Base-by-base conservation (phyloP, 2,329 filamentous ascomycete species). In the Leptodontidium sp. region DNA sequence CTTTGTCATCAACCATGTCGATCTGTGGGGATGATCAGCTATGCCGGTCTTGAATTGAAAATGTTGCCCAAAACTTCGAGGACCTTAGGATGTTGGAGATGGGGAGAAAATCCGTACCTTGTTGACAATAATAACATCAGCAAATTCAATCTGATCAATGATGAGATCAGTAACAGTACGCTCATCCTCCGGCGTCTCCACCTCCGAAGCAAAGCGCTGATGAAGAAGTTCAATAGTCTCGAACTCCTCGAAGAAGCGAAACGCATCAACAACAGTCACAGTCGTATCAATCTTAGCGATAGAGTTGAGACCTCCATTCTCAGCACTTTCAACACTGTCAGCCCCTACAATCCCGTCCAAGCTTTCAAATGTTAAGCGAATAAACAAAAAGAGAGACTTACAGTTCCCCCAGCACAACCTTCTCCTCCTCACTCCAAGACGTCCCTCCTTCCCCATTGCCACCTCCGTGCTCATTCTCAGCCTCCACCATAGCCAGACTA, bases 101-200 rank as follows among this genome's bases (percentile, higher is more conserved):
- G 15, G 6, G 3, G 14, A 3, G 53, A n/a, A 17, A n/a, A 15
- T 15, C 6, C n/a, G 17, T 24, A 58, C 55, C 81, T 93, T 93
- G 80, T 93, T 93, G 24, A 93, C 80, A 3, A 93, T 84, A 15
- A 93, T 84, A 7, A 93, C 90, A 72, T 93, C 90, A 0, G 91
- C 90, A 73, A 93, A 93, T 78, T 93, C 91, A 68, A 93, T 91
- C 75, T 93, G 91, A 73, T 93, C 91, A 0, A 92, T 90, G 85
- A 93, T 91, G 0, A 93, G 83, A 72, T 93, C 90, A 0, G 90
- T 92, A 2, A 93, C 90, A 0, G 90, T 93, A 0, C 91, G 82
- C 72, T 93, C 90, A 69, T 93, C 91, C 72, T 93, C 91, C 0
- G 87, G 77, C 5, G 86, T 82, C 1, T 90, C 87, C 35, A 90